phyloP scores from a whole-genome alignment of 106 monocot species.

The Apostasia shenzhenica region DNA sequence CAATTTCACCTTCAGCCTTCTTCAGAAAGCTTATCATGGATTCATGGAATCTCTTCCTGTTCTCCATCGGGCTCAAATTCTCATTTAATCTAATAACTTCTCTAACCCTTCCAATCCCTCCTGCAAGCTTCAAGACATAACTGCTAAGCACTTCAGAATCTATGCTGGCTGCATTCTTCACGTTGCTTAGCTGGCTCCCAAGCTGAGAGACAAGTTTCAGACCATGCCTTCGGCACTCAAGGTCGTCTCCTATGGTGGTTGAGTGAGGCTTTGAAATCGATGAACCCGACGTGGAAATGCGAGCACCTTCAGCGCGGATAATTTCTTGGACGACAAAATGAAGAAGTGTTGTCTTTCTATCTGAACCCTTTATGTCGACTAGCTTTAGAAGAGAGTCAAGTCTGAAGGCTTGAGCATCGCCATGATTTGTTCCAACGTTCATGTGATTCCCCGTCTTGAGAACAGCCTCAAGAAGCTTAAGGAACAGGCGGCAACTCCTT shows the following conservation, averaged over 20 bases:
- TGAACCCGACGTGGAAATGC: conserved; percentile 8
- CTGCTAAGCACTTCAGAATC: conserved; percentile 46
- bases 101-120: conserved; percentile 31
- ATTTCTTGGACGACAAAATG: conserved; percentile 29
- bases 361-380: conserved; percentile 11
- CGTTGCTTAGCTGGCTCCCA: conserved; percentile 33
- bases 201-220: conserved; percentile 42
- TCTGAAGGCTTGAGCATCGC: conserved; percentile 48
- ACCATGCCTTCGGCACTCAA: conserved; percentile 28
- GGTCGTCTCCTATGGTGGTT: conserved; percentile 12
- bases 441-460: conserved; percentile 51
- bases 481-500: conserved; percentile 33
- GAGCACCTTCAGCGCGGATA: conserved; percentile 14
- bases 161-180: conserved; percentile 60
- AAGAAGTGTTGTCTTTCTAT: conserved; percentile 22
- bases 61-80: background rate
- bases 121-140: conserved; percentile 39
- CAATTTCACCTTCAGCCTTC: conserved; percentile 43
- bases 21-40: conserved; percentile 37
- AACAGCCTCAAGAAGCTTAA: conserved; percentile 49
- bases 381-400: conserved; percentile 19
- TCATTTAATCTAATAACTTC: conserved; percentile 35
- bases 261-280: conserved; percentile 7
- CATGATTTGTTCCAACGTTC: conserved; percentile 48
- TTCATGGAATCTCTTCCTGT: conserved; percentile 19